Base-by-base conservation (phyloP, 352 stramenopile genomes). In the Blastocystis sp. region DNA sequence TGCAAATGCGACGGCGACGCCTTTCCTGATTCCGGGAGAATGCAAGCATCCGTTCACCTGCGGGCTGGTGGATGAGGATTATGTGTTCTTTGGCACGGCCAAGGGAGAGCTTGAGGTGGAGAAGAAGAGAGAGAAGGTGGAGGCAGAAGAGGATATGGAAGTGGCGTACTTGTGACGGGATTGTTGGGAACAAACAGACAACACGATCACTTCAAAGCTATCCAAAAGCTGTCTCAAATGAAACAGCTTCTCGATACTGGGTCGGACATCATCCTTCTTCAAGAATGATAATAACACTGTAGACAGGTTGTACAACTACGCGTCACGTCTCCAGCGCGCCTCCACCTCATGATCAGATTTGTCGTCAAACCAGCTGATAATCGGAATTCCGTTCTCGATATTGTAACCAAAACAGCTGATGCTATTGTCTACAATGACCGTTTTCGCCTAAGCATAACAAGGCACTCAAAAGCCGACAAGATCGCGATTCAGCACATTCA, bases 301-400 rank as follows among this genome's bases (percentile, higher is more conserved):
- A 45, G 71, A 81, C 21, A 81, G 60, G 45, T 81, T 81, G 56
- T 81, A 81, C 71, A 81, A 65, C 71, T 81, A 81, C 5, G 10
- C 17, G 21, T 64, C 7, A 81, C 48, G 23, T 14, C 9, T n/a
- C 41, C 2, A n/a, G 23, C 34, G 17, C 38, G 17, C 21, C 38
- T 3, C 66, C 64, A 87, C 62, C 52, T 87, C 77, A 64, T 76
- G 62, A 65, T 87, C 77, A 62, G 34, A 38, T 43, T 76, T 79
- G 28, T 87, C 77, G 34, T 76, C 59, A 87, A 87, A 87, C 77
- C 77, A 87, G 11, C 45, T 71, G 34, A 79, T 79, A 41, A 87
- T 87, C 7, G 77, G 77, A 87, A 87, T 87, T 52, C 77, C 77
- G 71, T 87, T 87, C n/a, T 87, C 77, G 23, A 87, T 41, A 41